These are phyloP conservation scores for Wickerhamiella lipophila DNA, from an alignment of 805 yeast species.

Conservation along the genomic window DNA sequence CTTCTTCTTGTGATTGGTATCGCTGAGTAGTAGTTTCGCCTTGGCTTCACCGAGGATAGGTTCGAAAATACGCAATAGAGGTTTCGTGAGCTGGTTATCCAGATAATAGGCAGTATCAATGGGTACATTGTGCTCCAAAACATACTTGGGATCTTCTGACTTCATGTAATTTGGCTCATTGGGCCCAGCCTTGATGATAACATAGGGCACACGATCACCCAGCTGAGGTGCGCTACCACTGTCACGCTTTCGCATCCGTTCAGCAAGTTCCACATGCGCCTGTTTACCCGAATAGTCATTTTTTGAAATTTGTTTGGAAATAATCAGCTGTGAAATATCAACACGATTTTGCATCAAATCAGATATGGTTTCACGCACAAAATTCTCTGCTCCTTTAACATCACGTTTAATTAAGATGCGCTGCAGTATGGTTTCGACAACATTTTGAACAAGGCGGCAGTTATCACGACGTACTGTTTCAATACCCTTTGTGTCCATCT, in stretches of 20 bases:
- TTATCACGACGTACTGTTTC: conserved; percentile 98
- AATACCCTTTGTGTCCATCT: conserved; percentile 96
- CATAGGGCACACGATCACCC: conserved; percentile 98
- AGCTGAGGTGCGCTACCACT: conserved; percentile 94
- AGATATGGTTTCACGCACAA: conserved; percentile 77
- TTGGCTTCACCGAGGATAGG: conserved; percentile 83
- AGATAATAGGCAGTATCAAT: conserved; percentile 89
- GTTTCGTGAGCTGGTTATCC: conserved; percentile 86
- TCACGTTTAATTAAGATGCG: conserved; percentile 77
- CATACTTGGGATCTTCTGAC: conserved; percentile 93
- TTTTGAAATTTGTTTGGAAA: conserved; percentile 79
- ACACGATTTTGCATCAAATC: conserved; percentile 82
- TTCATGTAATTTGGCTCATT: conserved; percentile 82
- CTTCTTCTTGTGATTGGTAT: conserved; percentile 67
- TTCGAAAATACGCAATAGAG: conserved; percentile 82
- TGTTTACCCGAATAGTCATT: conserved; percentile 92
- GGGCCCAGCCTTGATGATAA: conserved; percentile 68
- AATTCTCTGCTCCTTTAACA: conserved; percentile 70
- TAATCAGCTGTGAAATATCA: conserved; percentile 85
- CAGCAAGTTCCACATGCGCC: conserved; percentile 94
- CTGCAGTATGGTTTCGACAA: conserved; percentile 80
- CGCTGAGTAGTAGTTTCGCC: conserved; percentile 67
- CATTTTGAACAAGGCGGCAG: conserved; percentile 87
- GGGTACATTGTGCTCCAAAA: conserved; percentile 79
- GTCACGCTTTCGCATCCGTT: conserved; percentile 90